A percentile compares a stretch with the other conserved stretches of the same genome.
Evolutionary conservation across 768 basidiomycete genomes (phyloP).

Genomic region (Russula sp.): DNA sequence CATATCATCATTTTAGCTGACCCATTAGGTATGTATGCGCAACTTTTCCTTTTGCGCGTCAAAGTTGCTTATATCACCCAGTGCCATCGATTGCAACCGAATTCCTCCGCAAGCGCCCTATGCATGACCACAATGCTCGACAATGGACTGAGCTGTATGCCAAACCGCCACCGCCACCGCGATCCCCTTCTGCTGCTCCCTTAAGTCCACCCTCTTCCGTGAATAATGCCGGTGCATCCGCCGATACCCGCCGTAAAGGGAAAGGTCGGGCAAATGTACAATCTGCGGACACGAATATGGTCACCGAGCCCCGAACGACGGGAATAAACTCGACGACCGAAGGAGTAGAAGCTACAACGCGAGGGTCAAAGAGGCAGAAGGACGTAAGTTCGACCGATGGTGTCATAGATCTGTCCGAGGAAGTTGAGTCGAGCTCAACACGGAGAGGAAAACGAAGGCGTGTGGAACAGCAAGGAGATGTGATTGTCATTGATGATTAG

Average conservation of each 20-base stretch:
- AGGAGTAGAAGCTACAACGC: slow-evolving; percentile 17
- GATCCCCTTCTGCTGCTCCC: not conserved
- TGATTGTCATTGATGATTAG: slow-evolving; percentile 31
- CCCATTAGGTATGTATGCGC: slow-evolving; percentile 25
- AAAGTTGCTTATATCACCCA: slow-evolving; percentile 10
- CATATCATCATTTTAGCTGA: slow-evolving; percentile 21
- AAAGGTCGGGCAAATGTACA: slow-evolving; percentile 24
- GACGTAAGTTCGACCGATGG: slow-evolving; percentile 10
- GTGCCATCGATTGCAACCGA: slow-evolving; percentile 38
- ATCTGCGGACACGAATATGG: slow-evolving; percentile 1
- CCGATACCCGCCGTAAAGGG: slow-evolving; percentile 19
- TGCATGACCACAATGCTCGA: slow-evolving; percentile 43
- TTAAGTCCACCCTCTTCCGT: slow-evolving; percentile 5
- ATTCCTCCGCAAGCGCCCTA: slow-evolving; percentile 36
- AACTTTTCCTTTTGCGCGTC: not conserved
- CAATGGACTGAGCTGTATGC: slow-evolving; percentile 41
- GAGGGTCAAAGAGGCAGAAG: slow-evolving; percentile 27
- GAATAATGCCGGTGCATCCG: not conserved
- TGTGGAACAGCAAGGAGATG: slow-evolving; percentile 25
- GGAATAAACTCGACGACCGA: slow-evolving; percentile 25
- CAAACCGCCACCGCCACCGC: slow-evolving; percentile 16
- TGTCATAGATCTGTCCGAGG: slow-evolving; percentile 24
- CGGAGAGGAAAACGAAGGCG: slow-evolving; percentile 28
- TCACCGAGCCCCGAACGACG: slow-evolving; percentile 4
- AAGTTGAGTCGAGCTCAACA: slow-evolving; percentile 21